phyloP scores from a whole-genome alignment of 2,329 filamentous ascomycete species.

The Penicillium hesseltinei region DNA sequence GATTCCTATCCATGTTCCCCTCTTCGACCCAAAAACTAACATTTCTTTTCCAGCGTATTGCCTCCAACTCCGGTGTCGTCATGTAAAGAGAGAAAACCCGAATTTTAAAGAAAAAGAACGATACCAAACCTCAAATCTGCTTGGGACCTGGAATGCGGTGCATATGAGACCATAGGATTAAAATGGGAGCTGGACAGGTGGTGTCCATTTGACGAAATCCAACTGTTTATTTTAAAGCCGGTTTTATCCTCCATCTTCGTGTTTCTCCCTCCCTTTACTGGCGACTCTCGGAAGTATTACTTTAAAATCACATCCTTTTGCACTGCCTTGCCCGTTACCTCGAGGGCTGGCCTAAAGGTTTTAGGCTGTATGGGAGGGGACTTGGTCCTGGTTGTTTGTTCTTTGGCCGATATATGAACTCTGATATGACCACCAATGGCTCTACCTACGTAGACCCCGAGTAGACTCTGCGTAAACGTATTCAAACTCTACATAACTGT shows the following conservation, averaged over 20 bases:
- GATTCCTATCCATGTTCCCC: neutral
- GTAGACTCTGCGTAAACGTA: neutral
- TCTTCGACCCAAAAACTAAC: constrained; percentile 2
- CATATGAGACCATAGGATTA: constrained; percentile 28
- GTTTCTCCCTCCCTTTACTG: constrained; percentile 22
- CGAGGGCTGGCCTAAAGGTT: constrained; percentile 1
- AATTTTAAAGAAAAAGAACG: constrained; percentile 30
- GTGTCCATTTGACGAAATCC: constrained; percentile 27
- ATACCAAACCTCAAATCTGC: constrained; percentile 29
- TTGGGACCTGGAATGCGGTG: constrained; percentile 27
- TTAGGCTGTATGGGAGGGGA: constrained; percentile 1
- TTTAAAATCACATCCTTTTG: constrained; percentile 22
- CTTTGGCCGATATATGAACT: constrained; percentile 12
- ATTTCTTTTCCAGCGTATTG: constrained; percentile 73
- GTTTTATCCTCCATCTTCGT: constrained; percentile 24
- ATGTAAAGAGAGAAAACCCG: constrained; percentile 69
- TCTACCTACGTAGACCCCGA: neutral
- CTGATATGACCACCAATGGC: constrained; percentile 11
- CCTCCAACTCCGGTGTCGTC: constrained; percentile 99
- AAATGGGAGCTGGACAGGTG: constrained; percentile 17
- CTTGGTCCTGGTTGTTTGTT: constrained; percentile 6
- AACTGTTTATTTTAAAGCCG: constrained; percentile 28
- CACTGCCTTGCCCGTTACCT: constrained; percentile 2
- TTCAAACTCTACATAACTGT: neutral
- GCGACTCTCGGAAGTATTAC: constrained; percentile 25